Evolutionary conservation across 345 rosid species (phyloP).

Genomic region (Euphorbia lathyris): DNA sequence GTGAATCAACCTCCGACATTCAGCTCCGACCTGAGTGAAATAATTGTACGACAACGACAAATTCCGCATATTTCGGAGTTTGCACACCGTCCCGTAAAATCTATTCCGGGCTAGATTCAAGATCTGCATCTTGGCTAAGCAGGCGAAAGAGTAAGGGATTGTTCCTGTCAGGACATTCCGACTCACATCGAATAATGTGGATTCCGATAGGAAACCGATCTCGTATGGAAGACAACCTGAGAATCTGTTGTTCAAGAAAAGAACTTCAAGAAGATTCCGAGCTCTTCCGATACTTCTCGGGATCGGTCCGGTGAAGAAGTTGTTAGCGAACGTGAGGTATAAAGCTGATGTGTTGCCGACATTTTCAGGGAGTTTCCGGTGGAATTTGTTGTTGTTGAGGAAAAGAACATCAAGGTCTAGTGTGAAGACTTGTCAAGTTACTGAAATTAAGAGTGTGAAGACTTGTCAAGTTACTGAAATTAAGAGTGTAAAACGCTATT

Average conservation of each 20-base stretch:
- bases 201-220: slow-evolving; percentile 37
- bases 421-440: slow-evolving; percentile 29
- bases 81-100: slow-evolving; percentile 45
- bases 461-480: slow-evolving; percentile 21
- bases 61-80: slow-evolving; percentile 27
- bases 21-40: slow-evolving; percentile 53
- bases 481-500: too few species aligned
- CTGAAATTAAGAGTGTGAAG: too few species aligned
- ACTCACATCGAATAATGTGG: slow-evolving; percentile 41
- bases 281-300: slow-evolving; percentile 49
- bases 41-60: slow-evolving; percentile 42
- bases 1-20: slow-evolving; percentile 37
- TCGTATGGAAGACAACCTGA: slow-evolving; percentile 53
- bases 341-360: slow-evolving; percentile 39
- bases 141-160: slow-evolving; percentile 49
- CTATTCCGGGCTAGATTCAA: slow-evolving; percentile 39
- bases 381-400: slow-evolving; percentile 52
- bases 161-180: slow-evolving; percentile 43
- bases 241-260: slow-evolving; percentile 44
- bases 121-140: slow-evolving; percentile 33
- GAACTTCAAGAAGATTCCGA: slow-evolving; percentile 36
- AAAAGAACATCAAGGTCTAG: slow-evolving; percentile 50
- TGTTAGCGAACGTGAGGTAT: slow-evolving; percentile 57
- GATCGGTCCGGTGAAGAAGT: slow-evolving; percentile 41
- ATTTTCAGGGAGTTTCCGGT: slow-evolving; percentile 33